phyloP scores from a whole-genome alignment of 2,329 filamentous ascomycete genomes.

The Pleoardoris graminearum region DNA sequence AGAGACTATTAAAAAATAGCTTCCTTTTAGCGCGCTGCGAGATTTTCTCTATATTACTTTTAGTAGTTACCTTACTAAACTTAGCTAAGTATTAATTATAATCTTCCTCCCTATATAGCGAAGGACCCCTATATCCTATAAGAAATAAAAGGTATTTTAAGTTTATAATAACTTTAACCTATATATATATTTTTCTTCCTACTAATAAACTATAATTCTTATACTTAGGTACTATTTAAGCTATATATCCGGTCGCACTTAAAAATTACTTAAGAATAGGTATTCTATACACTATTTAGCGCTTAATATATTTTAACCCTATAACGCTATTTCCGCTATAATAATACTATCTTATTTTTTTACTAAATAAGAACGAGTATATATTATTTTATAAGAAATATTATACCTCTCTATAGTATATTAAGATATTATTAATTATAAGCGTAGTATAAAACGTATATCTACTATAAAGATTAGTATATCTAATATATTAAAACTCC shows the following conservation, averaged over 20 bases:
- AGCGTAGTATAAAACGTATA: background rate
- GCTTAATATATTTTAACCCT: background rate
- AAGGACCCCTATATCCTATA: too few species aligned
- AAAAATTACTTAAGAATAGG: background rate
- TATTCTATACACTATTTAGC: background rate
- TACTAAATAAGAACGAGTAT: too few species aligned
- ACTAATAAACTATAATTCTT: background rate
- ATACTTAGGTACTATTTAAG: background rate
- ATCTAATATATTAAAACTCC: background rate
- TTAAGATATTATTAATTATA: background rate
- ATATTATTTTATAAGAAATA: too few species aligned
- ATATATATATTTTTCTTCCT: too few species aligned
- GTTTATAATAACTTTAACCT: too few species aligned
- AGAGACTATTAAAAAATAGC: too few species aligned
- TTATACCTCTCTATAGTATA: background rate
- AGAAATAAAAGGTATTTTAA: too few species aligned
- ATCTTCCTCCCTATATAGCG: too few species aligned
- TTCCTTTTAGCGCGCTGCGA: too few species aligned
- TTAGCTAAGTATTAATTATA: too few species aligned
- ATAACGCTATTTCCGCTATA: background rate
- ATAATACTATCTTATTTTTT: background rate
- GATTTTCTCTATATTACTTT: too few species aligned
- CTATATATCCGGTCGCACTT: background rate
- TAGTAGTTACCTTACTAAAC: too few species aligned
- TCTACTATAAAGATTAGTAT: conserved; percentile 4